A percentile compares a stretch with the other conserved stretches of the same genome.
Conservation (phyloP, 106 monocot species). For the Phalaenopsis equestris region DNA sequence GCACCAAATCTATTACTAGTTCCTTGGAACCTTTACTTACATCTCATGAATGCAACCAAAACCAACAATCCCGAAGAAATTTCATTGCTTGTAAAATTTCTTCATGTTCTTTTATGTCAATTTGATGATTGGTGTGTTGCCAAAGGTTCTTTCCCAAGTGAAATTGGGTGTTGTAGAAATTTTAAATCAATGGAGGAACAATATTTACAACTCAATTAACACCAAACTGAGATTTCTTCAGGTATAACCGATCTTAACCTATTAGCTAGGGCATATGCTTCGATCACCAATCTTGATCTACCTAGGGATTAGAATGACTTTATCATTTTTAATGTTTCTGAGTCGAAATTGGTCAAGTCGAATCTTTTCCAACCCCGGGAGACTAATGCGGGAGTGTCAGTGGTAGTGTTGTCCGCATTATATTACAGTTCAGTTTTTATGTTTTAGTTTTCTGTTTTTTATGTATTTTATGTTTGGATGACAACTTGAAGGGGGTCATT, state of each 20-base stretch:
- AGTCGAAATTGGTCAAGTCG: too few relatives aligned
- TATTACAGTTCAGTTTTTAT: too few relatives aligned
- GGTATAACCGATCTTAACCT: background rate
- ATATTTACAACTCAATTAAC: constrained; percentile 4
- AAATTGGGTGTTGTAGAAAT: background rate
- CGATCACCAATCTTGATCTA: too few relatives aligned
- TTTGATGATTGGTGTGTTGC: constrained; percentile 5
- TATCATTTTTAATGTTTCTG: too few relatives aligned
- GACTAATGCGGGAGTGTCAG: too few relatives aligned
- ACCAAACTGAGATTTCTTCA: constrained; percentile 11
- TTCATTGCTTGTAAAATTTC: constrained; percentile 31
- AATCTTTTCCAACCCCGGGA: too few relatives aligned
- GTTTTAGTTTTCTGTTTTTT: too few relatives aligned
- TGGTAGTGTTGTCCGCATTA: too few relatives aligned
- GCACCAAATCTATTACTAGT: constrained; percentile 14
- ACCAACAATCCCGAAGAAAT: constrained; percentile 26
- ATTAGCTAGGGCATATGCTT: too few relatives aligned
- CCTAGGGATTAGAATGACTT: too few relatives aligned
- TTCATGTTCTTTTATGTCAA: constrained; percentile 31
- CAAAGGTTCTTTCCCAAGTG: background rate
- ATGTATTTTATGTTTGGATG: too few relatives aligned
- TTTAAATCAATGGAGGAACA: constrained; percentile 2
- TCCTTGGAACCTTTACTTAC: background rate
- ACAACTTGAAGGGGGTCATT: too few relatives aligned
- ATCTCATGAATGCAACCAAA: background rate